phyloP scores from a whole-genome alignment of 2,329 filamentous ascomycete species.

The Diaporthe ampelina region DNA sequence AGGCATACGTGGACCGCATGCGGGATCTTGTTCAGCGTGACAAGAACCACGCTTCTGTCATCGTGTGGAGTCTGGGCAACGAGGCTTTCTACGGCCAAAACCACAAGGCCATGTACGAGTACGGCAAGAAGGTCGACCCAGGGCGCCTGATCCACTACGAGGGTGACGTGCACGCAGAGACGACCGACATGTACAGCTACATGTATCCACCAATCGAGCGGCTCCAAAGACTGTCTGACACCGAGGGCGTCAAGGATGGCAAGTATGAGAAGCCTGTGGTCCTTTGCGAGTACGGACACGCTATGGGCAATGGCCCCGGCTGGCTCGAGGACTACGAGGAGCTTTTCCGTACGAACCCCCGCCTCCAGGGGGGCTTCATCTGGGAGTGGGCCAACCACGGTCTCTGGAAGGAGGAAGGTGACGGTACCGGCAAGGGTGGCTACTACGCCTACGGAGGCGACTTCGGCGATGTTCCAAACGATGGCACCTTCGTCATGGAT shows the following conservation, averaged over 20 bases:
- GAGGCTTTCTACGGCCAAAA: constrained; percentile 81
- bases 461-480: constrained; percentile 72
- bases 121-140: constrained; percentile 69
- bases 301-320: constrained; percentile 83
- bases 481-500: constrained; percentile 74
- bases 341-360: constrained; percentile 71
- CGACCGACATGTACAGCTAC: constrained; percentile 75
- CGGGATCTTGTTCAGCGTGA: constrained; percentile 75
- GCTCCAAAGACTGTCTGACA: constrained; percentile 61
- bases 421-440: constrained; percentile 51
- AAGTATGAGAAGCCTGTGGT: constrained; percentile 70
- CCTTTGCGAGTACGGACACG: constrained; percentile 70
- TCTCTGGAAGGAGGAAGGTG: constrained; percentile 60
- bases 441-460: constrained; percentile 74
- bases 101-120: constrained; percentile 76
- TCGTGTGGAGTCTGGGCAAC: constrained; percentile 82
- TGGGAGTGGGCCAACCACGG: constrained; percentile 78
- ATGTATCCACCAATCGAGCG: constrained; percentile 74
- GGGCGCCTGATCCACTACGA: constrained; percentile 76
- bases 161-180: constrained; percentile 70
- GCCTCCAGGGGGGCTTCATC: constrained; percentile 76
- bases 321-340: constrained; percentile 77
- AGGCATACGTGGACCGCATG: constrained; percentile 77
- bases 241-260: constrained; percentile 59
- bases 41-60: constrained; percentile 78